Conservation (phyloP, 306 rosid genomes). For the Inga oerstediana region DNA sequence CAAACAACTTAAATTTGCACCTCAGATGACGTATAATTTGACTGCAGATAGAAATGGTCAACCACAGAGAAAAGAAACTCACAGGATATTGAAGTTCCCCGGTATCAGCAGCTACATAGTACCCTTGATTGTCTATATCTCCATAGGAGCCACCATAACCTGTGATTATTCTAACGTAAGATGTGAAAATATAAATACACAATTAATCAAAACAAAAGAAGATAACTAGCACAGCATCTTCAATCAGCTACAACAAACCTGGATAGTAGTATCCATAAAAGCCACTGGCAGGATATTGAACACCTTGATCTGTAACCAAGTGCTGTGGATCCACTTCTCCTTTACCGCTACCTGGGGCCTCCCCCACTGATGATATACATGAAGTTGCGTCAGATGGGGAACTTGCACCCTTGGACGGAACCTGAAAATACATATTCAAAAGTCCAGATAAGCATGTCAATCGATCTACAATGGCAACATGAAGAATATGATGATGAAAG, state of each 20-base stretch:
- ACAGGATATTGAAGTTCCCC: slow-evolving; percentile 72
- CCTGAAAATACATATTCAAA: slow-evolving; percentile 40
- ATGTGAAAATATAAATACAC: slow-evolving; percentile 43
- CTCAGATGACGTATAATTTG: background rate
- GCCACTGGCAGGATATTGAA: slow-evolving; percentile 42
- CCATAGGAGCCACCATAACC: slow-evolving; percentile 68
- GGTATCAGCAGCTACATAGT: slow-evolving; percentile 59
- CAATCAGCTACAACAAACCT: slow-evolving; percentile 54
- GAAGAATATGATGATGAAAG: background rate
- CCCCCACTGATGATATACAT: slow-evolving; percentile 60
- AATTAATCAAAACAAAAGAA: slow-evolving; percentile 22
- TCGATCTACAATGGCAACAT: background rate
- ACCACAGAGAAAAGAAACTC: slow-evolving; percentile 40
- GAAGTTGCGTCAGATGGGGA: slow-evolving; percentile 72
- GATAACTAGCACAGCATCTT: slow-evolving; percentile 17
- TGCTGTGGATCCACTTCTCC: slow-evolving; percentile 55
- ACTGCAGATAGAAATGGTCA: slow-evolving; percentile 25
- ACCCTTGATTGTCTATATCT: slow-evolving; percentile 69
- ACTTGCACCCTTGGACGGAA: slow-evolving; percentile 54
- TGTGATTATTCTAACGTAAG: slow-evolving; percentile 63
- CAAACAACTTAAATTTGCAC: background rate
- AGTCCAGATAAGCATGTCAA: slow-evolving; percentile 18
- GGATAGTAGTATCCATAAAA: slow-evolving; percentile 74
- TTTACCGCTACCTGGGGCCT: slow-evolving; percentile 51
- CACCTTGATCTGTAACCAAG: slow-evolving; percentile 43